Evolutionary conservation across 768 basidiomycete species (phyloP).

Genomic region (Lactarius pseudohatsudake): DNA sequence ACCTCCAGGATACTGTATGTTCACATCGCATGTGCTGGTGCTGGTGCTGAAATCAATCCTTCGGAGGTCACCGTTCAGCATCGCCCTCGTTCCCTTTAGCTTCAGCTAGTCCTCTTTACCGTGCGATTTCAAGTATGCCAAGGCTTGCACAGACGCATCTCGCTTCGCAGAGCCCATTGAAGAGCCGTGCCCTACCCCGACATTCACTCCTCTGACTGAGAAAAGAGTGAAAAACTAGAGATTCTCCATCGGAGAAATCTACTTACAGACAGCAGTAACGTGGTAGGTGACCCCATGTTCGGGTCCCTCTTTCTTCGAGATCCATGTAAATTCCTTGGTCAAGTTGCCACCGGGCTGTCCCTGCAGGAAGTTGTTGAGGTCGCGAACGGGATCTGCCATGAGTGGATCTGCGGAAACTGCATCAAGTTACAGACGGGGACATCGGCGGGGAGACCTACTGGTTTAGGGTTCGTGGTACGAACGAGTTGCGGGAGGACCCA

Average conservation of each 20-base stretch:
- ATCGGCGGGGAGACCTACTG: neutral
- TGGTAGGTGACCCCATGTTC: constrained; percentile 7
- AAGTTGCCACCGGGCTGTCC: constrained; percentile 3
- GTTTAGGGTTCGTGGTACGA: neutral
- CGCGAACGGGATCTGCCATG: constrained; percentile 26
- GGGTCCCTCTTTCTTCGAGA: constrained; percentile 9
- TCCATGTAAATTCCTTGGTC: constrained; percentile 17
- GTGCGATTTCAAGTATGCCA: constrained; percentile 15
- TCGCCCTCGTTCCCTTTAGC: neutral
- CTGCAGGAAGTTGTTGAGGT: constrained; percentile 28
- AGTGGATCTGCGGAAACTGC: neutral
- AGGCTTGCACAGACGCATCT: constrained; percentile 20
- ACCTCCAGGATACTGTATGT: neutral
- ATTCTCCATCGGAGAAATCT: neutral
- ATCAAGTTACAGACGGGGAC: neutral
- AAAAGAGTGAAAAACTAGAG: neutral
- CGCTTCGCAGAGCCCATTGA: constrained; percentile 20
- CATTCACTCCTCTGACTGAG: constrained; percentile 21
- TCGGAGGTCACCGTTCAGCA: neutral
- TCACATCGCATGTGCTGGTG: no score
- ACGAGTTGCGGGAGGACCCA: neutral
- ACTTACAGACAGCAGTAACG: constrained; percentile 22
- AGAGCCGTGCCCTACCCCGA: constrained; percentile 22
- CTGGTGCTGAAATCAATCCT: neutral
- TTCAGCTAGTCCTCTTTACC: constrained; percentile 8